These are phyloP conservation scores for Neopestalotiopsis rosae DNA, from an alignment of 2,329 filamentous ascomycete species.

Conservation along the genomic window DNA sequence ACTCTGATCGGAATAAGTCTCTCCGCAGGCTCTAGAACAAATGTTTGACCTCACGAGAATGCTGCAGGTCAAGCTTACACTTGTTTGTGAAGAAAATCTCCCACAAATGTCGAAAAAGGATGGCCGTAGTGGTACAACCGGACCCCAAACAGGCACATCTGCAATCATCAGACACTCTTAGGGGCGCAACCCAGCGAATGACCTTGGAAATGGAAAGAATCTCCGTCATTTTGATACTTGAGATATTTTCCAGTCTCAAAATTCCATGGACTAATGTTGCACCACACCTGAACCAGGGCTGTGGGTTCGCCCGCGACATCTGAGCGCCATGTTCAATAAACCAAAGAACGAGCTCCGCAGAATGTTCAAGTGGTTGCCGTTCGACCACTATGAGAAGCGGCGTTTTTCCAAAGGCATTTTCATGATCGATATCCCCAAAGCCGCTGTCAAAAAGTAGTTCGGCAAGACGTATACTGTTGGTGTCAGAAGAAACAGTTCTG, in stretches of 20 bases:
- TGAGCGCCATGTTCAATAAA: neutral
- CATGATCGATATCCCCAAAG: neutral
- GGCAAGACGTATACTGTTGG: neutral
- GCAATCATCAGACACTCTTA: neutral
- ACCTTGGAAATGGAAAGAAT: neutral
- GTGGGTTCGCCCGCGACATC: no score
- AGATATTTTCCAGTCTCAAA: neutral
- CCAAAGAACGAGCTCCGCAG: neutral
- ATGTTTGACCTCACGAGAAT: no score
- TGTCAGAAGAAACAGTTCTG: neutral
- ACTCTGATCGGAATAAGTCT: no score
- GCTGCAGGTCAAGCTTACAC: no score
- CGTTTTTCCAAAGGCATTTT: neutral
- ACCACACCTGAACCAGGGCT: neutral
- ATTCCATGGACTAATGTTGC: neutral
- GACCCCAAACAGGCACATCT: neutral
- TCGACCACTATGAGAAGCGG: neutral
- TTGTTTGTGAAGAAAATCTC: neutral
- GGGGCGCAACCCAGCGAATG: neutral
- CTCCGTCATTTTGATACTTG: neutral
- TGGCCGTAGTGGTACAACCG: neutral
- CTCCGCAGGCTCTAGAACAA: neutral
- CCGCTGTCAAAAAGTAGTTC: neutral
- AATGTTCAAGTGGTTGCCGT: no score
- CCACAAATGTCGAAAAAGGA: neutral